Evolutionary conservation across 768 basidiomycete species (phyloP).

Genomic region (Kwoniella heveanensis): DNA sequence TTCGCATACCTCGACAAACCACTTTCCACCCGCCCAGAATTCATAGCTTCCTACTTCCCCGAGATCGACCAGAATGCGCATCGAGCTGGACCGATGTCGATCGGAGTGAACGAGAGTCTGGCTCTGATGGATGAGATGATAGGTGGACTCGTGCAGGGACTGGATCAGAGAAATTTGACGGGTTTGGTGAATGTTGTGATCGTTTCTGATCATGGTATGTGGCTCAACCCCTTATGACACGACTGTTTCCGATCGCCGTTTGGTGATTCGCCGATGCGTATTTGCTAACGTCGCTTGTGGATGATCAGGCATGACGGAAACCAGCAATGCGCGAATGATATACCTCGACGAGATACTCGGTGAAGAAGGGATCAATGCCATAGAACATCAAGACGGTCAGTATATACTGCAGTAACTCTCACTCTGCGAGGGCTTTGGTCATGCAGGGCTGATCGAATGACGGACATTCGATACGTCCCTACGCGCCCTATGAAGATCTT

Average conservation of each 20-base stretch:
- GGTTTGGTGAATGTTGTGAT: constrained; percentile 85
- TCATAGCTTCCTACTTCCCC: constrained; percentile 66
- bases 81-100: constrained; percentile 27
- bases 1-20: constrained; percentile 81
- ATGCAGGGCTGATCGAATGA: no score
- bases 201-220: constrained; percentile 59
- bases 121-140: constrained; percentile 72
- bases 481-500: no score
- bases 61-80: constrained; percentile 29
- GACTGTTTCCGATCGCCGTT: background rate
- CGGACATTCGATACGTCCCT: no score
- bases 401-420: no score
- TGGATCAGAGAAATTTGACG: constrained; percentile 72
- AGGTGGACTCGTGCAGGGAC: constrained; percentile 65
- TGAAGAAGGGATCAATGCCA: constrained; percentile 63
- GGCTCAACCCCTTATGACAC: no score
- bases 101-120: constrained; percentile 64
- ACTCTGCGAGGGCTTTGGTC: no score
- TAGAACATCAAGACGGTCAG: constrained; percentile 78
- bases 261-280: no score
- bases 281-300: no score
- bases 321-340: constrained; percentile 71
- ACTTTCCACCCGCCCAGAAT: constrained; percentile 69
- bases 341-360: constrained; percentile 82
- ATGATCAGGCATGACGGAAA: constrained; percentile 79